phyloP scores from a whole-genome alignment of 306 rosid genomes.

The Carpinus viminea region DNA sequence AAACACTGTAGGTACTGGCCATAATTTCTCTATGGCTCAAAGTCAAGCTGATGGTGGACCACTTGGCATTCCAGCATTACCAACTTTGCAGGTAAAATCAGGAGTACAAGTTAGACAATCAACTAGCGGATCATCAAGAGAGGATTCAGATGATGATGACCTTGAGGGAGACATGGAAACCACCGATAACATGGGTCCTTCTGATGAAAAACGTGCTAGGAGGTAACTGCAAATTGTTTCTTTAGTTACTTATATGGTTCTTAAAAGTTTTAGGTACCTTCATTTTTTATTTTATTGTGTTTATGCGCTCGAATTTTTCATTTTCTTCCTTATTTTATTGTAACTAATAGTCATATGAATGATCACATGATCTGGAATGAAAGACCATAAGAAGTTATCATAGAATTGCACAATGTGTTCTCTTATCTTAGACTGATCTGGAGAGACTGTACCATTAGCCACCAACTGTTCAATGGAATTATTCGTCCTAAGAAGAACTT shows the following conservation, averaged over 20 bases:
- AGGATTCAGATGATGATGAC: conserved; percentile 61
- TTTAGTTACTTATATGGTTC: neutral
- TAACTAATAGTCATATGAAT: neutral
- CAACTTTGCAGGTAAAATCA: conserved; percentile 36
- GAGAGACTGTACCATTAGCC: no score
- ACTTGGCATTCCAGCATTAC: conserved; percentile 39
- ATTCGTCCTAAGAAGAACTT: no score
- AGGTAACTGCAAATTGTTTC: conserved; percentile 35
- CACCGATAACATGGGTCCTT: conserved; percentile 48
- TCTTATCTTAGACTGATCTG: no score
- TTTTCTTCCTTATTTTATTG: neutral
- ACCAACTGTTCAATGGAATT: no score
- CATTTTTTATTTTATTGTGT: neutral
- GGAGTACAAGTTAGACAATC: conserved; percentile 40
- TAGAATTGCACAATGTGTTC: no score
- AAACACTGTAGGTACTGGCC: conserved; percentile 28
- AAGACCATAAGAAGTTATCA: neutral
- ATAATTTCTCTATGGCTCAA: conserved; percentile 29
- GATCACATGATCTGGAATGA: neutral
- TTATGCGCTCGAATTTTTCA: neutral
- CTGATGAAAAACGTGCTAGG: conserved; percentile 57
- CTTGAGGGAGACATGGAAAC: conserved; percentile 57
- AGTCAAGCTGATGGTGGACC: conserved; percentile 39
- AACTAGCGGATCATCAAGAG: conserved; percentile 61
- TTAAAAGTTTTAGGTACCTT: neutral